Conservation (phyloP, 257 asterid genomes). For the Solanum phureja region DNA sequence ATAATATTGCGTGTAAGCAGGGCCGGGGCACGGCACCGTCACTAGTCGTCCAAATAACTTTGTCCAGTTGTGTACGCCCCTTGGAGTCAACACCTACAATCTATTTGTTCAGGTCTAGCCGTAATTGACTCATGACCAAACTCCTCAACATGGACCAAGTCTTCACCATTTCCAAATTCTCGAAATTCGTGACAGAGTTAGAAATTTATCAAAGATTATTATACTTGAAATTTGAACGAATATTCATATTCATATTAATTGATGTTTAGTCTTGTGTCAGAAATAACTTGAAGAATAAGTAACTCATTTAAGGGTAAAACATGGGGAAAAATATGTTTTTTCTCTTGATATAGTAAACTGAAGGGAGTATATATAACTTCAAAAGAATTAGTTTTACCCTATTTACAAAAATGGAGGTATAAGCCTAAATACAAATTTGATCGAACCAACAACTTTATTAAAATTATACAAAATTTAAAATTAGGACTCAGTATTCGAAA, state of each 20-base stretch:
- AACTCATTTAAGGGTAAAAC: no score
- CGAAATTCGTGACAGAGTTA: fast-evolving
- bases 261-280: no score
- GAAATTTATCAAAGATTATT: neutral
- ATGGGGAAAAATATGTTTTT: no score
- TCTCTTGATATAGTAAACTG: neutral
- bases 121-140: neutral
- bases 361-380: neutral
- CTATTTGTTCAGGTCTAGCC: neutral
- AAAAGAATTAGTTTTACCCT: neutral
- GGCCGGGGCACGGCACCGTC: neutral
- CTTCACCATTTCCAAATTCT: neutral
- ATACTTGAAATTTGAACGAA: neutral
- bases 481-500: neutral
- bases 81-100: neutral
- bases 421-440: neutral
- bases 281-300: no score
- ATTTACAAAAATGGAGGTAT: neutral
- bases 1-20: neutral
- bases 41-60: neutral
- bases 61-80: neutral
- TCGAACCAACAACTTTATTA: neutral
- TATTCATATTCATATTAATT: no score
- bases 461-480: neutral
- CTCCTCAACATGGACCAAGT: neutral